A percentile compares a stretch with the other conserved stretches of the same genome.
phyloP scores from a whole-genome alignment of 129 eudicot species.

The Apium graveolens region DNA sequence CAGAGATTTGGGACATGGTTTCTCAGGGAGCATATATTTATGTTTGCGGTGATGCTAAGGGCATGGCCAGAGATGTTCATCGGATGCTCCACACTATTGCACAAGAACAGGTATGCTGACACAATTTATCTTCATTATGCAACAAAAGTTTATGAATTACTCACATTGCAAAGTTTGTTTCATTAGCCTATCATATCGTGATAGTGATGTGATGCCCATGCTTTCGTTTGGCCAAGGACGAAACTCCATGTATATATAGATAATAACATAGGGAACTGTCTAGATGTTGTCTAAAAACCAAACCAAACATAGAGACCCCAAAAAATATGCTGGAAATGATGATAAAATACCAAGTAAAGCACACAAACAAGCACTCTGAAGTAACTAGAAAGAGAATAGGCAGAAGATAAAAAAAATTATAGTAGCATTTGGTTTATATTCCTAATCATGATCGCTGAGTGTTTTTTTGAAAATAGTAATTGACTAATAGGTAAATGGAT shows the following conservation, averaged over 20 bases:
- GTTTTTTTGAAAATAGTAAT: background rate
- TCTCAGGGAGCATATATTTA: constrained; percentile 82
- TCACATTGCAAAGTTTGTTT: background rate
- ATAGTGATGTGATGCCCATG: background rate
- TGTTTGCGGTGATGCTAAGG: constrained; percentile 99
- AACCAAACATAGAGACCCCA: background rate
- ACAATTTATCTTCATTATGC: background rate
- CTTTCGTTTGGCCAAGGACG: background rate
- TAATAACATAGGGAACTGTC: background rate
- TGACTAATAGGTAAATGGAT: background rate
- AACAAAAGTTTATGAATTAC: background rate
- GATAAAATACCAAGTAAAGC: background rate
- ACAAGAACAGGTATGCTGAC: constrained; percentile 70
- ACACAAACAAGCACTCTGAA: background rate
- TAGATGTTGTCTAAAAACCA: background rate
- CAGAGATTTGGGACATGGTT: constrained; percentile 77
- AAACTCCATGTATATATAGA: background rate
- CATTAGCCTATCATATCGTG: background rate
- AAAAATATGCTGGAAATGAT: background rate
- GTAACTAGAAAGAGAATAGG: background rate
- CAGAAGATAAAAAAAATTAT: background rate
- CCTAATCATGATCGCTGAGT: background rate
- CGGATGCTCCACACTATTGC: constrained; percentile 84
- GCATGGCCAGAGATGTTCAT: constrained; percentile 99
- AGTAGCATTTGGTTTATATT: background rate